Conservation (phyloP, 139 green algal genomes). For the Prasinococcaceae sp. region DNA sequence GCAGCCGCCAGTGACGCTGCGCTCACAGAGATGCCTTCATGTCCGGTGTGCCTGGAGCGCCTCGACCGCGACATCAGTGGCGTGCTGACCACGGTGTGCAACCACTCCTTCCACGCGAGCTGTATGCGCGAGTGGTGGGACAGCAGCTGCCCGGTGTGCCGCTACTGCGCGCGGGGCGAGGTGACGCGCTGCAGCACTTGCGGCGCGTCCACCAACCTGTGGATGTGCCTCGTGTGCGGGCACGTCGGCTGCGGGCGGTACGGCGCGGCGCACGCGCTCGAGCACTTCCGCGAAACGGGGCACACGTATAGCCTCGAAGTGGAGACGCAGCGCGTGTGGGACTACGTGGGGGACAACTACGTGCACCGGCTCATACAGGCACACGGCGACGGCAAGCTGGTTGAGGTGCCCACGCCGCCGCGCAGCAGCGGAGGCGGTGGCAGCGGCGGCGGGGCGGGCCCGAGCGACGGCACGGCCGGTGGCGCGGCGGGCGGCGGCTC, state of each 20-base stretch:
- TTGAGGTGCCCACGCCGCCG: constrained; percentile 73
- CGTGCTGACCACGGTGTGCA: constrained; percentile 86
- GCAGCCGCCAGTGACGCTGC: too few relatives aligned
- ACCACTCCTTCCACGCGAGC: constrained; percentile 86
- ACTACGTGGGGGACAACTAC: constrained; percentile 89
- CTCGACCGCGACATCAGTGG: constrained; percentile 86
- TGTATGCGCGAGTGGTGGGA: constrained; percentile 44
- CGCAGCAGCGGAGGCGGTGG: background rate
- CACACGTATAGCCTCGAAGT: constrained; percentile 92
- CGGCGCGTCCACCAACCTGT: constrained; percentile 52
- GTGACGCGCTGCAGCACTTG: background rate
- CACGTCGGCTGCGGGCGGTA: constrained; percentile 76
- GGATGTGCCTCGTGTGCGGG: constrained; percentile 98
- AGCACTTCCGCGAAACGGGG: constrained; percentile 62
- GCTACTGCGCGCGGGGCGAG: background rate
- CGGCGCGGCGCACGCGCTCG: constrained; percentile 52
- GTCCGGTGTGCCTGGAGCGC: constrained; percentile 90
- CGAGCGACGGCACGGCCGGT: too few relatives aligned
- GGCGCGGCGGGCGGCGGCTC: constrained; percentile 1
- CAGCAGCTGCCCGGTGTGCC: constrained; percentile 26
- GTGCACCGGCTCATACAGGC: constrained; percentile 87
- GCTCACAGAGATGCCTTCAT: constrained; percentile 75
- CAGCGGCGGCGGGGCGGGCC: background rate
- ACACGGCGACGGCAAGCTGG: constrained; percentile 82
- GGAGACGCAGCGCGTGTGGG: constrained; percentile 86